A percentile compares a stretch with the other conserved stretches of the same genome.
phyloP scores from a whole-genome alignment of 768 basidiomycete species.

The Amanita molliuscula region DNA sequence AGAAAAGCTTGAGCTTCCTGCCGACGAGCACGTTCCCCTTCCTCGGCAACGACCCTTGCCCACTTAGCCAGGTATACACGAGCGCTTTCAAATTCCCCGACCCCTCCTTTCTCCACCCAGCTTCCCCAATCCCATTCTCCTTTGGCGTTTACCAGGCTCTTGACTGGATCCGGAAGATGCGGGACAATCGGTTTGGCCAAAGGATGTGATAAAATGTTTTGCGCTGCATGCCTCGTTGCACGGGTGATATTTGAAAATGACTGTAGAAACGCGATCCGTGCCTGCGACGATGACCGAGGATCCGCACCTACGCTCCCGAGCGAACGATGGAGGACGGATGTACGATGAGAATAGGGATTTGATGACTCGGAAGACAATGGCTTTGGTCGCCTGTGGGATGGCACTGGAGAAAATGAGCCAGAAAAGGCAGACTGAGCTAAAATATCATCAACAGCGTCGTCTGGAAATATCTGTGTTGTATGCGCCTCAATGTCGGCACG shows the following conservation, averaged over 20 bases:
- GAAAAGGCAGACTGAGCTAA: slow-evolving; percentile 69
- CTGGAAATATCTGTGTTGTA: slow-evolving; percentile 71
- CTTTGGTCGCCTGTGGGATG: slow-evolving; percentile 69
- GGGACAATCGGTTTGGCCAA: slow-evolving; percentile 94
- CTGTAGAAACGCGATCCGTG: slow-evolving; percentile 77
- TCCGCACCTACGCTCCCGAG: slow-evolving; percentile 45
- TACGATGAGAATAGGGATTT: slow-evolving; percentile 53
- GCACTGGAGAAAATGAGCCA: slow-evolving; percentile 72
- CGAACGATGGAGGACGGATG: slow-evolving; percentile 77
- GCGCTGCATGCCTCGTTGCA: slow-evolving; percentile 86
- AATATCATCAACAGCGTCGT: slow-evolving; percentile 84
- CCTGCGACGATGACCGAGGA: slow-evolving; percentile 51
- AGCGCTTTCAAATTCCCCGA: slow-evolving; percentile 94
- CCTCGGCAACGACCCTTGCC: slow-evolving; percentile 96
- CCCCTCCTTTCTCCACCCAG: slow-evolving; percentile 87
- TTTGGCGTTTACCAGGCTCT: slow-evolving; percentile 78
- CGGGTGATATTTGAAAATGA: slow-evolving; percentile 93
- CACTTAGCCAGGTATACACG: slow-evolving; percentile 93
- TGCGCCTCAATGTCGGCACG: slow-evolving; percentile 89
- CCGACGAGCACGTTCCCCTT: slow-evolving; percentile 83
- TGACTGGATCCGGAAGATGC: slow-evolving; percentile 91
- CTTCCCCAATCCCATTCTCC: slow-evolving; percentile 92
- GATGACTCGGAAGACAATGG: slow-evolving; percentile 40
- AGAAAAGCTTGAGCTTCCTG: slow-evolving; percentile 68
- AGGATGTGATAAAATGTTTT: slow-evolving; percentile 91